Conservation (phyloP, 2,329 filamentous ascomycete genomes). For the Cercospora sojina region DNA sequence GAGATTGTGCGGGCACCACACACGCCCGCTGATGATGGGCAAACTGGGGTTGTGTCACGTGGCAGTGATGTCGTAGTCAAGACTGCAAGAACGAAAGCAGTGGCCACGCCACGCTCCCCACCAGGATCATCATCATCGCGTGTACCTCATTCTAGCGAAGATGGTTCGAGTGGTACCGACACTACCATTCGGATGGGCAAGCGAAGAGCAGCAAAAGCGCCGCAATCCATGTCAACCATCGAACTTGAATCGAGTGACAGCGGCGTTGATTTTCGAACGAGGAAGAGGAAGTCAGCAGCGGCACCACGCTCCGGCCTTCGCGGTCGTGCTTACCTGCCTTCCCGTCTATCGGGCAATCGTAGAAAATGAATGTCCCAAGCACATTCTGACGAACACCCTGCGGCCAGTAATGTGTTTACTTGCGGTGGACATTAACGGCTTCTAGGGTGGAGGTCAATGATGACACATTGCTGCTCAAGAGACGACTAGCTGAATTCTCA, state of each 20-base stretch:
- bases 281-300: not conserved
- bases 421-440: too few species aligned
- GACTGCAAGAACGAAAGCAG: not conserved
- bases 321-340: not conserved
- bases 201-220: not conserved
- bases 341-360: not conserved
- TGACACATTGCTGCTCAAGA: too few species aligned
- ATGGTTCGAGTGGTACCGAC: not conserved
- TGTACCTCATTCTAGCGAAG: not conserved
- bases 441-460: too few species aligned
- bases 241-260: not conserved
- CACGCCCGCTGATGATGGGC: not conserved
- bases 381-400: too few species aligned
- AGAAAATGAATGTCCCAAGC: too few species aligned
- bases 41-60: not conserved
- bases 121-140: not conserved
- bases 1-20: not conserved
- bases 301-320: not conserved
- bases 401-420: too few species aligned
- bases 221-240: not conserved
- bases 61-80: not conserved
- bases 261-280: not conserved
- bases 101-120: not conserved
- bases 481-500: too few species aligned
- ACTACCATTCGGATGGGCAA: not conserved